These are phyloP conservation scores for Ehretia macrophylla DNA, from an alignment of 257 asterid species.

Conservation along the genomic window DNA sequence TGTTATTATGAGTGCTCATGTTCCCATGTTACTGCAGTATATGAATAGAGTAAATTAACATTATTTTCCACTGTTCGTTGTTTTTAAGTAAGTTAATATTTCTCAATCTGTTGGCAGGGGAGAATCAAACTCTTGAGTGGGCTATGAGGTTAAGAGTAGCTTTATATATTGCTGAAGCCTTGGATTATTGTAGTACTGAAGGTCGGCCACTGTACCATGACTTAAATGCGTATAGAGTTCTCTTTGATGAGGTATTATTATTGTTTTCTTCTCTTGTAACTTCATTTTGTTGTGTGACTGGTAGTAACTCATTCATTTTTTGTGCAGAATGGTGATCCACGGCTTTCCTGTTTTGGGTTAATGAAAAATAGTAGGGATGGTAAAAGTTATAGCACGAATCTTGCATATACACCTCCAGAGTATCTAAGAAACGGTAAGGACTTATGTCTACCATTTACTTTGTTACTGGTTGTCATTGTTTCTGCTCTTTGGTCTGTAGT, in stretches of 20 bases:
- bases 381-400: conserved; percentile 96
- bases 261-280: background rate
- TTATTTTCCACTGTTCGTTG: too few relatives aligned
- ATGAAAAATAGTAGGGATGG: conserved; percentile 99
- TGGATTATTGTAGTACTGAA: conserved; percentile 85
- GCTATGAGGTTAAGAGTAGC: conserved; percentile 99
- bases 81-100: background rate
- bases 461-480: background rate
- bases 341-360: conserved; percentile 94
- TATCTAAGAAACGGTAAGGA: conserved; percentile 79
- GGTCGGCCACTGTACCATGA: conserved; percentile 97
- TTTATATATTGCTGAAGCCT: conserved; percentile 89
- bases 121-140: conserved; percentile 97
- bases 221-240: conserved; percentile 96
- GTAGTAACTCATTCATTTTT: conserved; percentile 4
- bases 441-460: background rate
- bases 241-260: conserved; percentile 77
- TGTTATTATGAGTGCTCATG: too few relatives aligned
- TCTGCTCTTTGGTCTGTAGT: too few relatives aligned
- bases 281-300: conserved; percentile 2
- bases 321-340: conserved; percentile 89
- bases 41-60: too few relatives aligned
- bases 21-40: too few relatives aligned
- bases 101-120: conserved; percentile 54
- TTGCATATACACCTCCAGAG: conserved; percentile 98